Evolutionary conservation across 192 early-diverging fungal species (phyloP), one percentile per base, ranked within the genome.

Genomic region (Backusella luteola): DNA sequence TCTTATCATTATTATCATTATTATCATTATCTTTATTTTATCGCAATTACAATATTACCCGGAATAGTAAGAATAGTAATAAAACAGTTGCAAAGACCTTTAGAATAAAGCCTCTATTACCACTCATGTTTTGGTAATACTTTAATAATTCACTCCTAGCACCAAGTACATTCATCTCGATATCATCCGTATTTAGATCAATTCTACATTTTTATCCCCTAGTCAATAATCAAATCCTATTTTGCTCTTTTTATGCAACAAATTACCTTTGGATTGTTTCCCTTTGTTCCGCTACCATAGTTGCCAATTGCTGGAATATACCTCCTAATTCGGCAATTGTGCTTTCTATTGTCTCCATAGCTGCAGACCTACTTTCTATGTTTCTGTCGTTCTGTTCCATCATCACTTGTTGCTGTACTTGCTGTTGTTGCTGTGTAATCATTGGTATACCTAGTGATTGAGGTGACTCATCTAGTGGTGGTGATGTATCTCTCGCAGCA

Each of bases 291-390:
- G 94, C 91, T 6, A 97, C 88, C 88, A 97, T 92, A 6, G 89
- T 86, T 11, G 94, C 94, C 74, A 97, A 89, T 78, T 96, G 91
- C 73, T 90, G 90, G 78, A 96, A 97, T 34, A 97, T 94, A 75
- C 91, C 89, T 7, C 95, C 95, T 21, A 99, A 92, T 80, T 99
- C 98, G 0, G 97, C 93, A 74, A 99, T 97, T 6, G 98, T 99
- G 7, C 92, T 91, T 82, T 99, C 97, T 80, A 99, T 98, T 6
- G 94, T 94, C 79, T 95, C 94, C 75, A 99, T 97, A 0, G 97
- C 96, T 11, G 92, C 91, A 3, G 92, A 89, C 36, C 98, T 91
- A 74, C 89, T 91, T 75, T 98, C 94, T 67, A 99, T 87, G 80
- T 96, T 95, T 69, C 91, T 89, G 63, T 91, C 91, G 84, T 93